Percentiles rank a stretch among this genome's conserved stretches.
These are phyloP conservation scores for Nemania abortiva DNA, from an alignment of 2,329 filamentous ascomycete genomes.

Conservation along the genomic window DNA sequence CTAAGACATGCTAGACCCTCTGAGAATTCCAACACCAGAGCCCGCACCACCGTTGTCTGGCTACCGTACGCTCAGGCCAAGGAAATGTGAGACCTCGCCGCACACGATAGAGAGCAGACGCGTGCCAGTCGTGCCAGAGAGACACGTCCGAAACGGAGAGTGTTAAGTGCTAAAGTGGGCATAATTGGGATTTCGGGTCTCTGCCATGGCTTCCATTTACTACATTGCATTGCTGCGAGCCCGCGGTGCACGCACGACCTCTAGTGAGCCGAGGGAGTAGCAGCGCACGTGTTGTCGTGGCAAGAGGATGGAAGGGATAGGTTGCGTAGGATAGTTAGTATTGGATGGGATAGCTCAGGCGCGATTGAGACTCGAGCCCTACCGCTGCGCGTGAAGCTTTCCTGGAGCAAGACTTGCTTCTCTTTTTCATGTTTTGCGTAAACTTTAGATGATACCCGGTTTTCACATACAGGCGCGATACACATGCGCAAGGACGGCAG, in stretches of 20 bases:
- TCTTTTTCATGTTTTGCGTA: background rate
- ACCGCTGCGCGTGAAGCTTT: conserved; percentile 18
- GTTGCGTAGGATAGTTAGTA: background rate
- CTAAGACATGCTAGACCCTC: conserved; percentile 45
- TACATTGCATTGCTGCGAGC: conserved; percentile 31
- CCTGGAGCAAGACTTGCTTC: conserved; percentile 23
- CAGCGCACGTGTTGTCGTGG: background rate
- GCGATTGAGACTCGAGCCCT: conserved; percentile 19
- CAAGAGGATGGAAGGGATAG: conserved; percentile 27
- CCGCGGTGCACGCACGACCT: background rate
- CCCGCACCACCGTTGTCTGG: background rate
- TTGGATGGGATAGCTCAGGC: conserved; percentile 1
- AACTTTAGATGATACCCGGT: background rate
- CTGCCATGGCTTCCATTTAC: conserved; percentile 13
- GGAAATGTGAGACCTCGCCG: conserved; percentile 20
- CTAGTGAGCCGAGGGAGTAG: too few species aligned
- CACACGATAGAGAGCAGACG: conserved; percentile 19
- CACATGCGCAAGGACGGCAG: conserved; percentile 16
- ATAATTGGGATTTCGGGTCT: conserved; percentile 5
- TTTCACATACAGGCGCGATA: conserved; percentile 10
- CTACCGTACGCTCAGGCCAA: background rate
- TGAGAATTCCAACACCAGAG: conserved; percentile 35
- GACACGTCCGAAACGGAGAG: conserved; percentile 10
- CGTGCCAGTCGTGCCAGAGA: conserved; percentile 38
- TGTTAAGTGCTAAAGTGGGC: conserved; percentile 14